Percentiles rank a stretch among this genome's conserved stretches.
These are phyloP conservation scores for Ananas comosus DNA, from an alignment of 176 grass and related monocot genomes.

Conservation along the genomic window DNA sequence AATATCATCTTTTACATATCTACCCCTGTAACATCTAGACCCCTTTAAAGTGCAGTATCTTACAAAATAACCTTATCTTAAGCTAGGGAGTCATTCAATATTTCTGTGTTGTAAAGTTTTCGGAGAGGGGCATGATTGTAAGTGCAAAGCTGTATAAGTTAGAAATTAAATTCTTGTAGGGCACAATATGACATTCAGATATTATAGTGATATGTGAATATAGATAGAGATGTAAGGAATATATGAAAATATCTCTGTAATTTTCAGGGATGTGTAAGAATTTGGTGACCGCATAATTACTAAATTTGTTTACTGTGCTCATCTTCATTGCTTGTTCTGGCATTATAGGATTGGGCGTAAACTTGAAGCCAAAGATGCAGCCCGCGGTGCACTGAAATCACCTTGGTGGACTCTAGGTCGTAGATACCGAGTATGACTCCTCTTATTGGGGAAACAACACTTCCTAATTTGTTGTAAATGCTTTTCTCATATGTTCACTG, in stretches of 20 bases:
- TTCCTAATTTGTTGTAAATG: conserved; percentile 1
- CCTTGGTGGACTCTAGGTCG: conserved; percentile 97
- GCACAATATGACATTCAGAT: too few species aligned
- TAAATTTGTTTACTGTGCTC: background rate
- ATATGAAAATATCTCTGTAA: background rate
- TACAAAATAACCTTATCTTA: too few species aligned
- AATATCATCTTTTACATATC: background rate
- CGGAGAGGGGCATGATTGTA: too few species aligned
- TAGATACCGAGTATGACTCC: conserved; percentile 62
- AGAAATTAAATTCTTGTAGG: too few species aligned
- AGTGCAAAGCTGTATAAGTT: too few species aligned
- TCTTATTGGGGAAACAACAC: background rate
- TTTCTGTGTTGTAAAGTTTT: too few species aligned
- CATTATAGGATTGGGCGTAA: conserved; percentile 58
- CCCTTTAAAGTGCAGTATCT: too few species aligned
- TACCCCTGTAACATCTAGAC: background rate
- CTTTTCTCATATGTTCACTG: background rate
- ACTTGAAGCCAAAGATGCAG: conserved; percentile 84
- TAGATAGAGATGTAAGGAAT: background rate
- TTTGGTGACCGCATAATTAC: too few species aligned
- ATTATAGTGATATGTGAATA: too few species aligned
- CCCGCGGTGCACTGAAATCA: conserved; percentile 78
- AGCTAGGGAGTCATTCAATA: too few species aligned
- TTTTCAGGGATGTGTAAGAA: background rate
- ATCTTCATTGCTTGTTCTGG: conserved; percentile 8